phyloP scores from a whole-genome alignment of 805 yeast genomes.

The Pichia gijzeniarum region DNA sequence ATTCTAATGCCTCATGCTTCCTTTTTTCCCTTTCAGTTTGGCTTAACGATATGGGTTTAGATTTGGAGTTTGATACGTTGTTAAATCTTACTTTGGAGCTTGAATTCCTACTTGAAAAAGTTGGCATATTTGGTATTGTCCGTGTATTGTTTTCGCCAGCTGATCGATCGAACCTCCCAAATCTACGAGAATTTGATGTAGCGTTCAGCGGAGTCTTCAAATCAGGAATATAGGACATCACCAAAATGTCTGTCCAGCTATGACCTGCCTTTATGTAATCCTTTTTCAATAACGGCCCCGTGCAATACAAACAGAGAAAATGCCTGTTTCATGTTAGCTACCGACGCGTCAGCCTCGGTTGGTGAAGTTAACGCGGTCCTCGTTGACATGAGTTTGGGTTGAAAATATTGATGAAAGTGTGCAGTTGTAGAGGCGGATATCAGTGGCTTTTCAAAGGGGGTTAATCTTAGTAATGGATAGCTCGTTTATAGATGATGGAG shows the following conservation, averaged over 20 bases:
- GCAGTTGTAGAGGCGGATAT: too few relatives aligned
- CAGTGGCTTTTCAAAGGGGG: too few relatives aligned
- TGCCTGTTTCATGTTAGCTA: too few relatives aligned
- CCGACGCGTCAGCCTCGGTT: too few relatives aligned
- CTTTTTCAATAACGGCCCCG: not conserved
- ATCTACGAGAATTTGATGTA: not conserved
- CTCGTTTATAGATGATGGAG: conserved; percentile 11
- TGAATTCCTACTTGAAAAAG: not conserved
- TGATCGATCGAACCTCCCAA: not conserved
- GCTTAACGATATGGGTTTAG: conserved; percentile 1
- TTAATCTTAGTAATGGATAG: conserved; percentile 7
- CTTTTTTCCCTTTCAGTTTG: conserved; percentile 12
- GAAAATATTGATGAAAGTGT: too few relatives aligned
- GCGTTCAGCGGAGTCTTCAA: conserved; percentile 2
- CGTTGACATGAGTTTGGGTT: too few relatives aligned
- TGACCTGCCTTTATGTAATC: too few relatives aligned
- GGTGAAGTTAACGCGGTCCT: too few relatives aligned
- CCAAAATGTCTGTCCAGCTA: too few relatives aligned
- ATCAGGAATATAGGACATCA: conserved; percentile 4
- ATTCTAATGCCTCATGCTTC: conserved; percentile 13
- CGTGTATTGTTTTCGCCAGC: not conserved
- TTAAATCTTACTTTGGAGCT: conserved; percentile 1
- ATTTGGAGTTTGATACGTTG: not conserved
- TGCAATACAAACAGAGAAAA: not conserved
- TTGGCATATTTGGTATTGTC: not conserved